Percentiles rank a stretch among this genome's conserved stretches.
phyloP scores from a whole-genome alignment of 139 green algal genomes.

The Bryopsis sp. region DNA sequence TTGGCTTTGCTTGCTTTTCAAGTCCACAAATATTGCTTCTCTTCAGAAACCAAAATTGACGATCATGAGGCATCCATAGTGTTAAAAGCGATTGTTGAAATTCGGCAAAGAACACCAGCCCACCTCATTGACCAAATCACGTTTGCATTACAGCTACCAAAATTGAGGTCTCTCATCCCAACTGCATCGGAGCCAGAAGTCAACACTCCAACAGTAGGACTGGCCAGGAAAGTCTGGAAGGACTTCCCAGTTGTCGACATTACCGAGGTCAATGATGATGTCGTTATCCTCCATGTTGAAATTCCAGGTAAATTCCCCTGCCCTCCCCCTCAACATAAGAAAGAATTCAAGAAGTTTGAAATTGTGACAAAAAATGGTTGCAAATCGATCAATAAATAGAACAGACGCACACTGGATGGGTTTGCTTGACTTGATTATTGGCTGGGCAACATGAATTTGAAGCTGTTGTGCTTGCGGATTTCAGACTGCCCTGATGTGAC shows the following conservation, averaged over 20 bases:
- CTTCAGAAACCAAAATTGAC: too few relatives aligned
- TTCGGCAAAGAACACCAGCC: not conserved
- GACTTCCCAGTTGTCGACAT: slow-evolving; percentile 2
- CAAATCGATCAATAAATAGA: too few relatives aligned
- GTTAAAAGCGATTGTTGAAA: too few relatives aligned
- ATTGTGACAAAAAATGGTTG: too few relatives aligned
- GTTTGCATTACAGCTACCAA: not conserved
- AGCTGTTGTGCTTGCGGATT: too few relatives aligned
- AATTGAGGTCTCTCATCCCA: slow-evolving; percentile 1
- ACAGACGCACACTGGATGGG: not conserved
- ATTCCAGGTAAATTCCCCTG: slow-evolving; percentile 2
- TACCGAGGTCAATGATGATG: not conserved
- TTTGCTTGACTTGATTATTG: not conserved
- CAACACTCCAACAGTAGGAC: not conserved
- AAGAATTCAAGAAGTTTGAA: too few relatives aligned
- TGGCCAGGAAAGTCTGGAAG: not conserved
- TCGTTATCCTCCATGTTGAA: not conserved
- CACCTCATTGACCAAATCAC: not conserved
- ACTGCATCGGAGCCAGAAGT: not conserved
- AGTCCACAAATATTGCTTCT: too few relatives aligned
- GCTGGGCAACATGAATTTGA: too few relatives aligned
- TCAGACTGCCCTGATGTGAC: too few relatives aligned
- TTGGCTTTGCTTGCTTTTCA: too few relatives aligned
- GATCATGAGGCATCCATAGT: too few relatives aligned
- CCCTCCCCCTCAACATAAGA: too few relatives aligned